phyloP scores from a whole-genome alignment of 805 yeast genomes.

The Wickerhamiella domercqiae region DNA sequence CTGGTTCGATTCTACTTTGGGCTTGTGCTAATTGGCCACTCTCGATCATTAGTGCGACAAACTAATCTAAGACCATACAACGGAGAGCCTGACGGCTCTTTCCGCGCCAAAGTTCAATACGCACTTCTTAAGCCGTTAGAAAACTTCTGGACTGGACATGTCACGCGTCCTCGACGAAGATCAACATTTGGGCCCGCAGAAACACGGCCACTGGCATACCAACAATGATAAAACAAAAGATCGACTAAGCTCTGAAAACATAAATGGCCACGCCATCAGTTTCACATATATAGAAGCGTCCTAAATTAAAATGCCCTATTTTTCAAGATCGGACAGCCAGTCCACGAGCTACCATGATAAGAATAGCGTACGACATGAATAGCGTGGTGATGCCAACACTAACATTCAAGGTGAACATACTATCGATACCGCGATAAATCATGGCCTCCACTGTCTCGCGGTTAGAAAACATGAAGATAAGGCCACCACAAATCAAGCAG shows the following conservation, averaged over 20 bases:
- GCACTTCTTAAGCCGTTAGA: constrained; percentile 19
- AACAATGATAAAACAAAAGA: too few relatives aligned
- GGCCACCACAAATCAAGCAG: constrained; percentile 73
- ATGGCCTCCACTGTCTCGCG: constrained; percentile 71
- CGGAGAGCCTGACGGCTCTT: constrained; percentile 22
- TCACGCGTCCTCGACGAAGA: constrained; percentile 6
- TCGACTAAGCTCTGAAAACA: too few relatives aligned
- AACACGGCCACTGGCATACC: constrained; percentile 9
- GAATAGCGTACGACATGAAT: constrained; percentile 80
- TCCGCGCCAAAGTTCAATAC: constrained; percentile 20
- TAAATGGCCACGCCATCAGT: too few relatives aligned
- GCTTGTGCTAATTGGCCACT: constrained; percentile 39
- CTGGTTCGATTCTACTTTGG: constrained; percentile 38
- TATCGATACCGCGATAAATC: constrained; percentile 66
- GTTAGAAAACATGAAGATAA: constrained; percentile 82
- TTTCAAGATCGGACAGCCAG: constrained; percentile 9
- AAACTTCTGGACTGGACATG: constrained; percentile 24
- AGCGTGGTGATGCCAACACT: constrained; percentile 65
- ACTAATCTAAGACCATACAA: constrained; percentile 24
- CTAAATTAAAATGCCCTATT: too few relatives aligned
- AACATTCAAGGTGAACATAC: constrained; percentile 83
- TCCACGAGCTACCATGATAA: constrained; percentile 34
- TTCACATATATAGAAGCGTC: not conserved
- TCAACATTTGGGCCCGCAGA: constrained; percentile 15
- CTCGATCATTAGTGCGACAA: constrained; percentile 36